Evolutionary conservation across 2,329 filamentous ascomycete species (phyloP).

Genomic region (Berkeleyomyces rouxiae): DNA sequence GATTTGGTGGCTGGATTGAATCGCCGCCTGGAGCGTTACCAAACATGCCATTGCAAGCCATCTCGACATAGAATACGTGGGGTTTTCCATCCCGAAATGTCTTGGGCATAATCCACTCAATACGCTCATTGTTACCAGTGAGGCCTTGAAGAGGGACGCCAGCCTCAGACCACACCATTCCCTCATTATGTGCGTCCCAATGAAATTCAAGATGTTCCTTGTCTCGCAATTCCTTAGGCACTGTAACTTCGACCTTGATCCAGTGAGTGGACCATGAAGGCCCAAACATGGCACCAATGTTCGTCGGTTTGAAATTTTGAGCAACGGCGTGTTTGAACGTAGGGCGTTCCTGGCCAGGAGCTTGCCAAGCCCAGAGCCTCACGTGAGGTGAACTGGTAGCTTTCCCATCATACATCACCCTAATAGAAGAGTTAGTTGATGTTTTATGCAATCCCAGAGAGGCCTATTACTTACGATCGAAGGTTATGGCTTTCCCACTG

Average conservation of each 20-base stretch:
- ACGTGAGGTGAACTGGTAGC: constrained; percentile 57
- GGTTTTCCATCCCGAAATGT: constrained; percentile 69
- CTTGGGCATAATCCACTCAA: constrained; percentile 80
- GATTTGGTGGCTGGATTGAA: constrained; percentile 72
- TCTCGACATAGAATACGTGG: constrained; percentile 87
- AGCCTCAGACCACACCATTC: constrained; percentile 80
- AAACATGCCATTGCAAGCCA: constrained; percentile 98
- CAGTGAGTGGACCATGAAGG: constrained; percentile 97
- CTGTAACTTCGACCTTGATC: constrained; percentile 70
- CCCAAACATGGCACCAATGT: constrained; percentile 66
- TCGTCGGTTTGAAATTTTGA: constrained; percentile 47
- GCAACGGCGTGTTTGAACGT: constrained; percentile 50
- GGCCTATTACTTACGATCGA: constrained; percentile 36
- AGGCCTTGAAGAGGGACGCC: constrained; percentile 84
- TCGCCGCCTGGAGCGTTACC: constrained; percentile 76
- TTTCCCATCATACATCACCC: constrained; percentile 55
- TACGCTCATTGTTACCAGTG: constrained; percentile 73
- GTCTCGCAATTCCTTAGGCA: constrained; percentile 54
- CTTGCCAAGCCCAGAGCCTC: constrained; percentile 73
- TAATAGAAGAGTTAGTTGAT: constrained; percentile 18
- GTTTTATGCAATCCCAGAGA: neutral
- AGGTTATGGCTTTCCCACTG: constrained; percentile 67
- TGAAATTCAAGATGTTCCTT: constrained; percentile 84
- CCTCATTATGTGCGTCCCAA: constrained; percentile 91
- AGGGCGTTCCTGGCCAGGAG: constrained; percentile 62